These are phyloP conservation scores for Apiosordaria backusii DNA, from an alignment of 495 filamentous ascomycete species.

Conservation along the genomic window DNA sequence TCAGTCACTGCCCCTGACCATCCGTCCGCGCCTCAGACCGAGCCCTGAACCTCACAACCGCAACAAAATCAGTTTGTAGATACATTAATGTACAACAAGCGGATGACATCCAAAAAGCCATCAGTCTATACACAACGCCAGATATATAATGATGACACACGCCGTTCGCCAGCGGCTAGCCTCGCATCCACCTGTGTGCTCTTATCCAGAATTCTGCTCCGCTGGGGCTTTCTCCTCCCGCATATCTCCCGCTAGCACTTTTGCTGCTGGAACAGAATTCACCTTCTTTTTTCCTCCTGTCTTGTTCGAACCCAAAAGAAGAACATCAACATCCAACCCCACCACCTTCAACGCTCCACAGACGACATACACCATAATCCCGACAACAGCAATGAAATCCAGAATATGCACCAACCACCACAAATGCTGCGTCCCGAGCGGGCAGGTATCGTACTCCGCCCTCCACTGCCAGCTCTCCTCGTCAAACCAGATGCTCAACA, in stretches of 20 bases:
- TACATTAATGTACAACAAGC: neutral
- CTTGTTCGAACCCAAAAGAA: neutral
- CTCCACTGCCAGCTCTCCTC: conserved; percentile 65
- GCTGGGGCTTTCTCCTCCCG: neutral
- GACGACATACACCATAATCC: conserved; percentile 29
- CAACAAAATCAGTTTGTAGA: neutral
- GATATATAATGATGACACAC: neutral
- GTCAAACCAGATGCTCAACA: conserved; percentile 89
- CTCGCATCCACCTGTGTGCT: no score
- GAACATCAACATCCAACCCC: conserved; percentile 26
- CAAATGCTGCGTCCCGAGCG: conserved; percentile 78
- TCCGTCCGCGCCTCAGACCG: no score
- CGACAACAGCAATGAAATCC: conserved; percentile 54
- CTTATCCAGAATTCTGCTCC: neutral
- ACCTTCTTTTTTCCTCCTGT: no score
- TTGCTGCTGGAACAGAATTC: neutral
- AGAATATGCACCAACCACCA: conserved; percentile 89
- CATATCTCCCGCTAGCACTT: neutral
- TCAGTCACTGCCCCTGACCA: no score
- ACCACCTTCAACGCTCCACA: conserved; percentile 20
- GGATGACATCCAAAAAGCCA: neutral
- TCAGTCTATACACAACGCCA: neutral
- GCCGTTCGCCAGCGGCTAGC: neutral
- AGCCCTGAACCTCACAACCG: no score
- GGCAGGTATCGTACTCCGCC: conserved; percentile 73